Percentiles rank a stretch among this genome's conserved stretches.
phyloP scores from a whole-genome alignment of 768 basidiomycete genomes.

The Panaeolus cyanescens region DNA sequence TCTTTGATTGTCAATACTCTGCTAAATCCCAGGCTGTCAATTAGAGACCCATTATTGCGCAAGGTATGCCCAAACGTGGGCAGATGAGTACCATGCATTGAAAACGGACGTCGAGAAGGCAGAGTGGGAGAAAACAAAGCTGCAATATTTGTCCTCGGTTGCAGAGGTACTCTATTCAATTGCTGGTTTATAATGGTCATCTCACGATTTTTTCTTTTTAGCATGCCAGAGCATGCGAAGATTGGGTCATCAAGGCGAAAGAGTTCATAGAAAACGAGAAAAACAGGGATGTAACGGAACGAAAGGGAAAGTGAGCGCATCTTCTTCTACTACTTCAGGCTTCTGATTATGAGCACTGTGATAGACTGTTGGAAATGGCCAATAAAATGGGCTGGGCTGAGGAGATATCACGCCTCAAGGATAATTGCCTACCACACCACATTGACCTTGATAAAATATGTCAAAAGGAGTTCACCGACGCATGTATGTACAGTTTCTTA shows the following conservation, averaged over 20 bases:
- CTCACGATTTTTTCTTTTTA: too few relatives aligned
- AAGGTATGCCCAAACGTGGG: background rate
- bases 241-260: background rate
- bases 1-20: too few relatives aligned
- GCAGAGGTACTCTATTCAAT: background rate
- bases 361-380: slow-evolving; percentile 6
- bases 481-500: background rate
- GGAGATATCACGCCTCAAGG: slow-evolving; percentile 2
- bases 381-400: slow-evolving; percentile 9
- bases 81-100: background rate
- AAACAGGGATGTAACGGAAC: background rate
- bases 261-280: too few relatives aligned
- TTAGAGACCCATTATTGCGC: background rate
- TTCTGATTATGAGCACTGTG: too few relatives aligned
- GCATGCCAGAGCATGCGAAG: slow-evolving; percentile 3
- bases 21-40: too few relatives aligned
- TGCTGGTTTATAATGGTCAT: background rate
- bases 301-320: slow-evolving; percentile 6
- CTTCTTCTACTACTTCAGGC: background rate
- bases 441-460: background rate
- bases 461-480: background rate
- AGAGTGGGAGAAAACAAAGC: background rate
- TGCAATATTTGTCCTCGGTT: background rate
- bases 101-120: background rate
- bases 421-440: background rate